A percentile compares a stretch with the other conserved stretches of the same genome.
Evolutionary conservation across 2,329 filamentous ascomycete species (phyloP).

Genomic region (Clonostachys rosea): DNA sequence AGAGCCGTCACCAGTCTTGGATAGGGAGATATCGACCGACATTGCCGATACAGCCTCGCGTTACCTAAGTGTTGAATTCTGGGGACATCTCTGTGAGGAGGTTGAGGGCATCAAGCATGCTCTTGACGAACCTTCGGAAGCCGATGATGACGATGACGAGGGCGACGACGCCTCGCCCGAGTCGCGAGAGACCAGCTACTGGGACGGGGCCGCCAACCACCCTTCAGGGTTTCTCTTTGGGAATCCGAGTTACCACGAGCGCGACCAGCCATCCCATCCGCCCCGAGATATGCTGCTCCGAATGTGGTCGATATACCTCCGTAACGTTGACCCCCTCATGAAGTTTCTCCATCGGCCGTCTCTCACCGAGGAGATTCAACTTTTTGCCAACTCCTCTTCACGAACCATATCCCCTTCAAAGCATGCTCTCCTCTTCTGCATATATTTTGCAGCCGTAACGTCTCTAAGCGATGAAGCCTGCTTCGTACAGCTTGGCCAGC

Average conservation of each 20-base stretch:
- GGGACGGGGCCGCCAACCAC: conserved; percentile 19
- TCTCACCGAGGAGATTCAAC: conserved; percentile 16
- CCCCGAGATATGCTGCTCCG: conserved; percentile 26
- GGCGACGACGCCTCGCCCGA: conserved; percentile 12
- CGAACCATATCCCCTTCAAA: conserved; percentile 5
- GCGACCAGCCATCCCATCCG: conserved; percentile 21
- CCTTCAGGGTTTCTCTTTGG: conserved; percentile 18
- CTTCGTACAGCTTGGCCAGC: conserved; percentile 21
- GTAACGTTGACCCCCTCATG: conserved; percentile 35
- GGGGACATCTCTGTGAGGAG: conserved; percentile 34
- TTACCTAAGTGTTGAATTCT: conserved; percentile 37
- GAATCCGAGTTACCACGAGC: conserved; percentile 13
- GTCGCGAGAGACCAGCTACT: conserved; percentile 4
- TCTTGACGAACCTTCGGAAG: conserved; percentile 33
- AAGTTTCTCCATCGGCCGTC: conserved; percentile 40
- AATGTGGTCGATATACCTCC: conserved; percentile 26
- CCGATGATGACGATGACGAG: conserved; percentile 24
- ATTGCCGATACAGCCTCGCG: conserved; percentile 15
- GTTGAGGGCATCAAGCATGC: conserved; percentile 38
- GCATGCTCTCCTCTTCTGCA: conserved; percentile 33
- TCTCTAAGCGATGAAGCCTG: conserved; percentile 24
- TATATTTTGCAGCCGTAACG: conserved; percentile 34
- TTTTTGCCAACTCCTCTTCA: conserved; percentile 13
- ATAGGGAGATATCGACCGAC: neutral
- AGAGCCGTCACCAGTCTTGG: neutral